Conservation (phyloP, 139 green algal genomes). For the Penium margaritaceum region DNA sequence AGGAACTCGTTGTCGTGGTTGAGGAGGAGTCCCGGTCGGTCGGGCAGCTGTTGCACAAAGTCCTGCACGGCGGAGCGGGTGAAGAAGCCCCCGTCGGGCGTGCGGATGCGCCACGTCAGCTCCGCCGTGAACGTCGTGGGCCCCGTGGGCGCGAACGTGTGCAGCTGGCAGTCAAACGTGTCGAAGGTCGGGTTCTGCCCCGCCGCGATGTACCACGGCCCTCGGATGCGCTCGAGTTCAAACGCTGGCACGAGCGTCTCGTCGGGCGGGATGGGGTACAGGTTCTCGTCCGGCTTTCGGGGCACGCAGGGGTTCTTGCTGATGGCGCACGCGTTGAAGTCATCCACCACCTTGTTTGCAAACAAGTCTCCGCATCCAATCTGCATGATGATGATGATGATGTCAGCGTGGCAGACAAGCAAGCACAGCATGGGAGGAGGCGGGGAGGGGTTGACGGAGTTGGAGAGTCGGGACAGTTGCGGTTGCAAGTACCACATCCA, state of each 20-base stretch:
- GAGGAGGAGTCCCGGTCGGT: constrained; percentile 54
- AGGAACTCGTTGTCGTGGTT: constrained; percentile 77
- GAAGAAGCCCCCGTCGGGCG: constrained; percentile 64
- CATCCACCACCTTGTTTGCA: constrained; percentile 60
- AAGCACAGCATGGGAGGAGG: no score
- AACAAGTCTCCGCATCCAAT: constrained; percentile 77
- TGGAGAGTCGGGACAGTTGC: no score
- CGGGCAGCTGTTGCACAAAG: constrained; percentile 58
- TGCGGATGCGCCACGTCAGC: constrained; percentile 51
- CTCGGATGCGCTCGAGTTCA: constrained; percentile 62
- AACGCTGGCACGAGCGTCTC: constrained; percentile 52
- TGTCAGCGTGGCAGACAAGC: no score
- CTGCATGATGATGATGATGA: no score
- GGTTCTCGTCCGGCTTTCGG: constrained; percentile 58
- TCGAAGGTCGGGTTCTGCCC: constrained; percentile 80
- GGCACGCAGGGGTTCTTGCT: constrained; percentile 78
- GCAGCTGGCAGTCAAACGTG: constrained; percentile 75
- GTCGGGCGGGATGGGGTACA: constrained; percentile 41
- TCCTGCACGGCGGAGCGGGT: constrained; percentile 64
- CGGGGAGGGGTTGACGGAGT: no score
- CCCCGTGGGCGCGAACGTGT: background rate
- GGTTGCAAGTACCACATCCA: no score
- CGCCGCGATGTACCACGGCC: constrained; percentile 78
- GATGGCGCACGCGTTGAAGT: constrained; percentile 79
- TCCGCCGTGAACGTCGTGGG: constrained; percentile 23